These are phyloP conservation scores for Ceratobasidium sp. DNA, from an alignment of 1,284 basidiomycete species.

Conservation along the genomic window DNA sequence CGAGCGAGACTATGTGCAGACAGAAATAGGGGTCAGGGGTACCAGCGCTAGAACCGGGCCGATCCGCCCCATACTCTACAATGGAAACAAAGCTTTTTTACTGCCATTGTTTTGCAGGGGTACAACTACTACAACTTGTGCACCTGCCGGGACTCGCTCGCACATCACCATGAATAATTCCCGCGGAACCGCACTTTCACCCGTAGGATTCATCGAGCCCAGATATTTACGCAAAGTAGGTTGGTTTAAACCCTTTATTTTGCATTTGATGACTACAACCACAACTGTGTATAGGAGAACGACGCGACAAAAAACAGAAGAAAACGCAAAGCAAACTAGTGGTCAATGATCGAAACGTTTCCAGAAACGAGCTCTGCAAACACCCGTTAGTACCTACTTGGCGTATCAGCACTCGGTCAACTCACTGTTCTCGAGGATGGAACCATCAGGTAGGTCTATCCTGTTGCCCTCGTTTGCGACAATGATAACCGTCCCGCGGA, in stretches of 20 bases:
- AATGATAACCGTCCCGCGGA: slow-evolving; percentile 89
- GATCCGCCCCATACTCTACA: no score
- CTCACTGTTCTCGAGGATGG: slow-evolving; percentile 91
- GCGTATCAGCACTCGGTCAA: slow-evolving; percentile 32
- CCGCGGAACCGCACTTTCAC: no score
- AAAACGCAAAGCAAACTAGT: slow-evolving; percentile 53
- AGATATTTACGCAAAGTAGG: no score
- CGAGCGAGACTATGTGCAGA: no score
- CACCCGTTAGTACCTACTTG: not conserved
- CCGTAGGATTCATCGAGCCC: no score
- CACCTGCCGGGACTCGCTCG: no score
- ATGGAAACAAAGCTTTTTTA: no score
- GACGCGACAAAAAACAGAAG: not conserved
- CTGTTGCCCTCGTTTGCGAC: slow-evolving; percentile 94
- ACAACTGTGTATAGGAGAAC: not conserved
- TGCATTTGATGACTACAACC: slow-evolving; percentile 21
- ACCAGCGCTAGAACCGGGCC: no score
- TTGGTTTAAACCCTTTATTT: not conserved
- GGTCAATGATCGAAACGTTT: slow-evolving; percentile 68
- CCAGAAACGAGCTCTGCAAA: slow-evolving; percentile 63
- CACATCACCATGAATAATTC: no score
- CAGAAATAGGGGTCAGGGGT: no score
- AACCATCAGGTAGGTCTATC: slow-evolving; percentile 96
- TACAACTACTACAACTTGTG: no score
- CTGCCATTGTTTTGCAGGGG: no score